A percentile compares a stretch with the other conserved stretches of the same genome.
Conservation (phyloP, 495 filamentous ascomycete genomes). For the Trichoderma reesei region DNA sequence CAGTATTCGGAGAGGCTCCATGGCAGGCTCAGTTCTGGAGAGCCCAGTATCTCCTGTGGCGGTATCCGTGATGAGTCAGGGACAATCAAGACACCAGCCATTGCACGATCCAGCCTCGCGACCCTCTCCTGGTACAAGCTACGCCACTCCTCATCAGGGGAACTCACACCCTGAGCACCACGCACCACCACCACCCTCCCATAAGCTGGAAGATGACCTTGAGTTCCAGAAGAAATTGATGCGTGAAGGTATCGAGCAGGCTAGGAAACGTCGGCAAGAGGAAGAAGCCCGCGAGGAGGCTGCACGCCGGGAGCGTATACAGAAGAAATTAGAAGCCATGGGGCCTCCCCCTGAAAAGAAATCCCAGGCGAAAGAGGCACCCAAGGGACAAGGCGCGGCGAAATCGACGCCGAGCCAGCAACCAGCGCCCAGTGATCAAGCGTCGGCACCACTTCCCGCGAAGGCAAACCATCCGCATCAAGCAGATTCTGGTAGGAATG, state of each 20-base stretch:
- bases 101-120: constrained; percentile 22
- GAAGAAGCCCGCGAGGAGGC: constrained; percentile 75
- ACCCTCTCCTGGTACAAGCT: constrained; percentile 36
- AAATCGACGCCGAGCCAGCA: constrained; percentile 29
- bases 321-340: constrained; percentile 69
- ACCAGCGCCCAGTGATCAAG: constrained; percentile 15
- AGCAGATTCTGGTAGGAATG: neutral
- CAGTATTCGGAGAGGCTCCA: constrained; percentile 34
- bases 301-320: constrained; percentile 70
- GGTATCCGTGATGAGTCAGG: neutral
- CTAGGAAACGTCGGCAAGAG: constrained; percentile 67
- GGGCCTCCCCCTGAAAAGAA: constrained; percentile 60
- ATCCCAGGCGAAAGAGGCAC: constrained; percentile 36
- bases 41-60: constrained; percentile 32
- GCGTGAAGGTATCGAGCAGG: constrained; percentile 68
- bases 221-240: constrained; percentile 72
- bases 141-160: constrained; percentile 34
- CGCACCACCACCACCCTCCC: neutral
- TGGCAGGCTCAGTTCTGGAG: constrained; percentile 32
- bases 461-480: neutral
- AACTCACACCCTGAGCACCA: neutral
- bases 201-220: constrained; percentile 43
- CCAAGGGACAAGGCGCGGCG: constrained; percentile 8
- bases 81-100: constrained; percentile 3
- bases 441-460: constrained; percentile 17